Percentiles rank a stretch among this genome's conserved stretches.
These are phyloP conservation scores for Diplodia scrobiculata DNA, from an alignment of 2,329 filamentous ascomycete genomes.

Conservation along the genomic window DNA sequence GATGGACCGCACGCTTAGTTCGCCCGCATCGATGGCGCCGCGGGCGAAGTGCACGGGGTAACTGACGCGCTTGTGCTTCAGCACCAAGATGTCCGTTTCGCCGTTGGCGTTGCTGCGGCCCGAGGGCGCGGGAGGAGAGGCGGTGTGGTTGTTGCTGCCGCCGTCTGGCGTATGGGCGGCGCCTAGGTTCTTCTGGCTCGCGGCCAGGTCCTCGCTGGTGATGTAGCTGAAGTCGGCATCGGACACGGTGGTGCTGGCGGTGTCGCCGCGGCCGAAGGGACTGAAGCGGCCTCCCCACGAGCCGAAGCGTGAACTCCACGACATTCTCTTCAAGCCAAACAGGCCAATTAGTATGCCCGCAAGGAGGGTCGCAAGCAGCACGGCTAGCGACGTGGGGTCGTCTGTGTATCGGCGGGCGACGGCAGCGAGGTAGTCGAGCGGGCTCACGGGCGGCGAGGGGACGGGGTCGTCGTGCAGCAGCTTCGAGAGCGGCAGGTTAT, in stretches of 20 bases:
- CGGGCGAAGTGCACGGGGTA: constrained; percentile 74
- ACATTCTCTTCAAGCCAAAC: constrained; percentile 43
- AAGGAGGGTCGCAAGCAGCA: constrained; percentile 38
- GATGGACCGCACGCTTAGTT: constrained; percentile 67
- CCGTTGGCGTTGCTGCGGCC: constrained; percentile 23
- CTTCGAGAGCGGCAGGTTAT: constrained; percentile 44
- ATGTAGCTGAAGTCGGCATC: constrained; percentile 82
- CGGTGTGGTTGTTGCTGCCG: constrained; percentile 31
- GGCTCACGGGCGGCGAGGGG: constrained; percentile 38
- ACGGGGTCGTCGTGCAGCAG: constrained; percentile 39
- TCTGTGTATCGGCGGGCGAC: constrained; percentile 11
- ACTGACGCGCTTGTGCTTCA: constrained; percentile 67
- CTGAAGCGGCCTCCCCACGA: constrained; percentile 52
- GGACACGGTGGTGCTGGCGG: constrained; percentile 58
- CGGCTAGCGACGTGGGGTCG: constrained; percentile 20
- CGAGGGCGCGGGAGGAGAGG: constrained; percentile 29
- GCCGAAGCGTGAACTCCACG: constrained; percentile 53
- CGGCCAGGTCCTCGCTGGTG: constrained; percentile 70
- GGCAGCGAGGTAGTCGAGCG: constrained; percentile 10
- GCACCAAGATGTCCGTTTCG: constrained; percentile 69
- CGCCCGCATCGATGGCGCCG: constrained; percentile 73
- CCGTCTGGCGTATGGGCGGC: constrained; percentile 32
- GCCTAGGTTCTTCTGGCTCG: constrained; percentile 36
- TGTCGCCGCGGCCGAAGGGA: constrained; percentile 50
- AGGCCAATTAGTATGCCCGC: constrained; percentile 44